Percentiles rank a stretch among this genome's conserved stretches.
phyloP scores from a whole-genome alignment of 306 rosid species.

The Oemleria cerasiformis region DNA sequence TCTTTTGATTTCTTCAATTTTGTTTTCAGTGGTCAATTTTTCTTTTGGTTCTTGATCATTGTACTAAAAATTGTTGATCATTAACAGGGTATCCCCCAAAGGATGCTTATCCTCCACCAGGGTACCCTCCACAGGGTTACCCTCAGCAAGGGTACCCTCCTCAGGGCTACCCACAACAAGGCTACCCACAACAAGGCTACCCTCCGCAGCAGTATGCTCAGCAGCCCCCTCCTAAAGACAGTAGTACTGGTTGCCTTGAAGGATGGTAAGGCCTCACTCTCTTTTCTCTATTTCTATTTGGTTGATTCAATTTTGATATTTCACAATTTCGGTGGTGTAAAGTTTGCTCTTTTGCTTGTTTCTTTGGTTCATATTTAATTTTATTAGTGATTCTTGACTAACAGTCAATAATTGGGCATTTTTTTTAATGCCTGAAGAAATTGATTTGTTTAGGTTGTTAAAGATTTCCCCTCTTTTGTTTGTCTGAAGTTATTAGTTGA shows the following conservation, averaged over 20 bases:
- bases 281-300: neutral
- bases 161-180: constrained; percentile 29
- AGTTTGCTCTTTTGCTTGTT: neutral
- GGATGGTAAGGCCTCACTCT: constrained; percentile 55
- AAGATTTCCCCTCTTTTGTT: neutral
- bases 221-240: constrained; percentile 46
- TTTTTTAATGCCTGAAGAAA: neutral
- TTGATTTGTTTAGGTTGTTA: neutral
- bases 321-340: neutral
- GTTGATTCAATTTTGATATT: neutral
- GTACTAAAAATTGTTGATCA: neutral
- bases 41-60: neutral
- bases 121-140: constrained; percentile 35
- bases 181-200: constrained; percentile 50
- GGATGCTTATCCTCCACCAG: constrained; percentile 64
- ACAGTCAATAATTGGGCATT: neutral
- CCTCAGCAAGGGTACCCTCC: constrained; percentile 31
- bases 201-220: constrained; percentile 40
- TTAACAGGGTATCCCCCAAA: constrained; percentile 74
- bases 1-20: neutral
- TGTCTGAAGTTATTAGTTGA: neutral
- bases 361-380: neutral
- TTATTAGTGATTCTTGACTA: neutral
- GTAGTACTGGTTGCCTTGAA: constrained; percentile 47
- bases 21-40: neutral